A percentile compares a stretch with the other conserved stretches of the same genome.
phyloP scores from a whole-genome alignment of 2,329 filamentous ascomycete species.

The Dothistroma pini region DNA sequence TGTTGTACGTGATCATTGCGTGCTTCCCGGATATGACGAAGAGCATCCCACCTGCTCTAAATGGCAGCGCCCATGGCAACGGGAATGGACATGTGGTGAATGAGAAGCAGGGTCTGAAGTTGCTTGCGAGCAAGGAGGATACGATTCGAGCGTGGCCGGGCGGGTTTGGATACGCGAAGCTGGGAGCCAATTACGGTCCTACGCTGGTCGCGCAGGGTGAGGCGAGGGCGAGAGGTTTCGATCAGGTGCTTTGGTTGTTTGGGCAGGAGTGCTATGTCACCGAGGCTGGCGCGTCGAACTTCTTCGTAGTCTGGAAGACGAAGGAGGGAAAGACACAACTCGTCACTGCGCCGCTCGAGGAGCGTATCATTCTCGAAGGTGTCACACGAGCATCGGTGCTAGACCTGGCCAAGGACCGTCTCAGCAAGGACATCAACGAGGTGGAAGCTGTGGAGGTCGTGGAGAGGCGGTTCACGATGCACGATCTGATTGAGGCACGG shows the following conservation, averaged over 20 bases:
- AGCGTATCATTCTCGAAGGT: conserved; percentile 77
- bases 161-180: conserved; percentile 86
- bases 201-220: conserved; percentile 73
- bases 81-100: conserved; percentile 14
- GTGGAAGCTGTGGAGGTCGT: conserved; percentile 61
- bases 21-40: conserved; percentile 46
- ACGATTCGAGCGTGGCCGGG: conserved; percentile 90
- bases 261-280: conserved; percentile 74
- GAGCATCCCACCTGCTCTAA: conserved; percentile 29
- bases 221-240: conserved; percentile 68
- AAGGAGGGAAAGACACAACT: conserved; percentile 61
- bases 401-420: conserved; percentile 63
- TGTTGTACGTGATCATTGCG: conserved; percentile 73
- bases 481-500: conserved; percentile 68
- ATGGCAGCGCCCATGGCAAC: conserved; percentile 29
- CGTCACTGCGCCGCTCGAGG: conserved; percentile 77
- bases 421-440: conserved; percentile 38
- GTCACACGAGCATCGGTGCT: conserved; percentile 80
- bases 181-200: conserved; percentile 92
- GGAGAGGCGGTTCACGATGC: conserved; percentile 78
- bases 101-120: conserved; percentile 50
- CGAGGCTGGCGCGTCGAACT: conserved; percentile 88
- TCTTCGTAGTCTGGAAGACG: conserved; percentile 77
- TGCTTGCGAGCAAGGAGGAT: conserved; percentile 76
- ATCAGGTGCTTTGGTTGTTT: conserved; percentile 94